Percentiles rank a stretch among this genome's conserved stretches.
These are phyloP conservation scores for Periconia macrospinosa DNA, from an alignment of 2,329 filamentous ascomycete genomes.

Conservation along the genomic window DNA sequence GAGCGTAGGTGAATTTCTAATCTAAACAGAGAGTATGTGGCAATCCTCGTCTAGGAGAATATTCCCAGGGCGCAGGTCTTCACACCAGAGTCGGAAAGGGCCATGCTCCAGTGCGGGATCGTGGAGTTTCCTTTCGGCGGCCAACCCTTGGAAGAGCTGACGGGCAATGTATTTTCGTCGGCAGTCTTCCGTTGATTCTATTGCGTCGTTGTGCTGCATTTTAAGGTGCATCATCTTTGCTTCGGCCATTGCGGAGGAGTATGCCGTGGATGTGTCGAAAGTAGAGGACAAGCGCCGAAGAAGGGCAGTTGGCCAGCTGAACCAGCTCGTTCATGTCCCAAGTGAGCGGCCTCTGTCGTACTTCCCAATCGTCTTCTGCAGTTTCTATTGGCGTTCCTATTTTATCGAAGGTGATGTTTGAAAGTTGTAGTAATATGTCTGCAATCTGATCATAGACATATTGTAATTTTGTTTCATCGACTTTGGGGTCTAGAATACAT, in stretches of 20 bases:
- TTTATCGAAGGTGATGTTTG: conserved; percentile 32
- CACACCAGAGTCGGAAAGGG: conserved; percentile 34
- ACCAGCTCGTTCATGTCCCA: conserved; percentile 9
- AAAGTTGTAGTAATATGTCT: conserved; percentile 45
- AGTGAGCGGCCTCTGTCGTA: conserved; percentile 21
- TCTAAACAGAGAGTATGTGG: conserved; percentile 42
- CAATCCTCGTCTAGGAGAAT: conserved; percentile 42
- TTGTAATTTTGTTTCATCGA: conserved; percentile 21
- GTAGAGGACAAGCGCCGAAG: not conserved
- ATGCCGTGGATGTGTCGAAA: conserved; percentile 2
- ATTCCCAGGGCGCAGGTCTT: conserved; percentile 42
- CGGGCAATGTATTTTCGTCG: too few relatives aligned
- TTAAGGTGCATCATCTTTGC: conserved; percentile 46
- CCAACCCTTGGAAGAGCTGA: conserved; percentile 18
- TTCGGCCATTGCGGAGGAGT: conserved; percentile 34
- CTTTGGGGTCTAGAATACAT: conserved; percentile 36
- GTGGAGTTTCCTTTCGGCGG: conserved; percentile 7
- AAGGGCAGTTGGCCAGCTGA: conserved; percentile 1
- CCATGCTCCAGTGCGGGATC: not conserved
- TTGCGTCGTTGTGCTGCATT: conserved; percentile 44
- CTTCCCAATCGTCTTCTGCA: conserved; percentile 25
- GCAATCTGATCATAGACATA: conserved; percentile 47
- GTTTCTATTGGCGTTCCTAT: conserved; percentile 42
- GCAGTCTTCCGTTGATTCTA: too few relatives aligned
- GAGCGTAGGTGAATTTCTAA: conserved; percentile 45